These are phyloP conservation scores for Paecilomyces variotii DNA, from an alignment of 2,329 filamentous ascomycete species.

Conservation along the genomic window DNA sequence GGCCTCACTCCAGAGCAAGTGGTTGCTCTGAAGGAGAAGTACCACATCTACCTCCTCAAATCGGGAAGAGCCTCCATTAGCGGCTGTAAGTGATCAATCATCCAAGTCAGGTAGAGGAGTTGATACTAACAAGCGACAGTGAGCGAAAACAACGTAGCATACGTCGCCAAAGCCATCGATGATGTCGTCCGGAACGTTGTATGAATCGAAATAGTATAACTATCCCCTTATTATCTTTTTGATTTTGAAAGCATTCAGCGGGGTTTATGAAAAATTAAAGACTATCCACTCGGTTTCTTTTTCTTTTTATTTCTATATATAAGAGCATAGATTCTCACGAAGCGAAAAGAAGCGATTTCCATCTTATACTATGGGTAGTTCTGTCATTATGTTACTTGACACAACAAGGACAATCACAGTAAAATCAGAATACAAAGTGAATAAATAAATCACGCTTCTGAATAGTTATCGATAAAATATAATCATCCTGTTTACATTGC, in stretches of 20 bases:
- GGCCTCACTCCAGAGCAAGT: constrained; percentile 41
- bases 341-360: neutral
- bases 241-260: neutral
- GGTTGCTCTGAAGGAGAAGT: constrained; percentile 30
- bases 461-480: no score
- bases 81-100: constrained; percentile 22
- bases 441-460: no score
- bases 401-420: no score
- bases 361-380: no score
- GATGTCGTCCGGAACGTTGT: constrained; percentile 29
- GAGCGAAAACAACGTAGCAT: constrained; percentile 32
- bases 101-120: neutral
- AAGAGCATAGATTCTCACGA: neutral
- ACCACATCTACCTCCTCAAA: constrained; percentile 37
- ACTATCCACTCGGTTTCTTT: neutral
- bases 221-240: neutral
- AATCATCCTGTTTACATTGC: no score
- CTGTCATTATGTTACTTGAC: no score
- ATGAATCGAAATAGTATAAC: constrained; percentile 3
- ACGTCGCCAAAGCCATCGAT: constrained; percentile 32
- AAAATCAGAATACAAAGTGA: no score
- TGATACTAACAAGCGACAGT: constrained; percentile 16
- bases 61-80: constrained; percentile 33
- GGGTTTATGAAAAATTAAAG: neutral
- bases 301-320: neutral